Base-by-base conservation (phyloP, 2,329 filamentous ascomycete genomes). In the Alternaria gansuensis region DNA sequence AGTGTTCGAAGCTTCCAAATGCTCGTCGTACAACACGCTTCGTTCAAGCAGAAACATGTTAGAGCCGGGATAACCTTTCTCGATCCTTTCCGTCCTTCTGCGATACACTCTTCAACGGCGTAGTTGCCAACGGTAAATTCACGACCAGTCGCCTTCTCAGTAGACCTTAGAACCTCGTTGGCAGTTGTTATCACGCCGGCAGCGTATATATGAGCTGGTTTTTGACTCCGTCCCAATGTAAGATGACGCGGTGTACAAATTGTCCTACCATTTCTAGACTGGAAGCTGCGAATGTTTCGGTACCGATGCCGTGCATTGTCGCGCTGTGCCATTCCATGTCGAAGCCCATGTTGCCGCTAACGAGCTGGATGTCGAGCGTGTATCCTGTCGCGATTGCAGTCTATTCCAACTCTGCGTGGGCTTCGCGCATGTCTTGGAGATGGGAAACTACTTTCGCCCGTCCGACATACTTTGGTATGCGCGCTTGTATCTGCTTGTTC, bases 281-380 rank as follows among this genome's bases (percentile, higher is more conserved):
- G 14, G 74, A 75, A 1, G 69, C 76, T 13, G 77, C 71, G 55
- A 79, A 79, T 0, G 36, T 41, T 54, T 78, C 76, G 3, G 66
- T 65, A 8, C 76, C 77, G 2, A 62, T 68, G 6, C 77, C 78
- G 24, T 77, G 73, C 4, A 80, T 63, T 1, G 76, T 78, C 2
- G 74, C 75, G 53, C 75, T 78, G 24, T 78, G 73, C 77, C 78
- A 79, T 59, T 76, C 65, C 33, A 80, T 43, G 23, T 79, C 75
- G 43, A 79, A 71, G 11, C 77, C 77, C 36, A 79, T 63, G 29
- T 74, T 70, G 10, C 76, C 76, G 49, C 57, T 72, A 17, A 71
- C 59, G 7, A 79, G 66, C 5, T 60, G 67, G 10, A 64, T 65
- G 44, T 78, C 74, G 3, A 80, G 63, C 9, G 67, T 69, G 29